Conservation (phyloP, 352 stramenopile genomes). For the Globisporangium carolinianum region DNA sequence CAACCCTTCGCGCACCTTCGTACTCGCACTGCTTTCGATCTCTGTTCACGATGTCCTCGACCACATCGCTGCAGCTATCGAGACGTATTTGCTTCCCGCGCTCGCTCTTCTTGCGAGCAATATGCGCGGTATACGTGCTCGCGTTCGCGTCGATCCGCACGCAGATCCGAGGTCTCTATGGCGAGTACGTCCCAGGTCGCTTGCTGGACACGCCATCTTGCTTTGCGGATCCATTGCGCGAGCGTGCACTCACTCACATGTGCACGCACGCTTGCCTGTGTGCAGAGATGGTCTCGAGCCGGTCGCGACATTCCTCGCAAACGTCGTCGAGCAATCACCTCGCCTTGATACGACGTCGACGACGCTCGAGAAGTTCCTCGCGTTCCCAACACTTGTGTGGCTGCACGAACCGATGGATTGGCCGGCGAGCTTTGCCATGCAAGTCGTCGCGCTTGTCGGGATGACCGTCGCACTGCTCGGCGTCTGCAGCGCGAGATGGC, state of each 20-base stretch:
- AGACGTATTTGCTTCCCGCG: constrained; percentile 23
- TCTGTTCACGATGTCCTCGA: neutral
- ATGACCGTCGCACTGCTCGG: constrained; percentile 23
- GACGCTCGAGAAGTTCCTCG: constrained; percentile 12
- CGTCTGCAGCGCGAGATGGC: constrained; percentile 20
- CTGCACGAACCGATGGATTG: constrained; percentile 37
- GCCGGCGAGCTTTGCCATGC: constrained; percentile 39
- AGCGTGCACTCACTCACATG: neutral
- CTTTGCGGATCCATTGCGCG: neutral
- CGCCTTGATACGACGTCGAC: constrained; percentile 10
- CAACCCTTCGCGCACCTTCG: neutral
- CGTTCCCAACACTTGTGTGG: constrained; percentile 53
- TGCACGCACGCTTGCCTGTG: neutral
- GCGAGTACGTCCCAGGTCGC: constrained; percentile 30
- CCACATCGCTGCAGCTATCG: neutral
- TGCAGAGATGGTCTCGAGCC: constrained; percentile 48
- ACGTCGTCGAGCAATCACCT: constrained; percentile 19
- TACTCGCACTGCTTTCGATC: neutral
- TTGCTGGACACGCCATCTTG: neutral
- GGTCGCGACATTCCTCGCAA: constrained; percentile 41
- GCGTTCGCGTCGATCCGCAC: constrained; percentile 79
- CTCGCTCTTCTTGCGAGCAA: constrained; percentile 28
- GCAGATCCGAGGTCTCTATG: constrained; percentile 80
- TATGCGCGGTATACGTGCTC: constrained; percentile 38
- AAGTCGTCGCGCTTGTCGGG: constrained; percentile 34